Evolutionary conservation across 2,329 filamentous ascomycete species (phyloP), one percentile per base, ranked within the genome.

Genomic region (Penicillium verrucosum): DNA sequence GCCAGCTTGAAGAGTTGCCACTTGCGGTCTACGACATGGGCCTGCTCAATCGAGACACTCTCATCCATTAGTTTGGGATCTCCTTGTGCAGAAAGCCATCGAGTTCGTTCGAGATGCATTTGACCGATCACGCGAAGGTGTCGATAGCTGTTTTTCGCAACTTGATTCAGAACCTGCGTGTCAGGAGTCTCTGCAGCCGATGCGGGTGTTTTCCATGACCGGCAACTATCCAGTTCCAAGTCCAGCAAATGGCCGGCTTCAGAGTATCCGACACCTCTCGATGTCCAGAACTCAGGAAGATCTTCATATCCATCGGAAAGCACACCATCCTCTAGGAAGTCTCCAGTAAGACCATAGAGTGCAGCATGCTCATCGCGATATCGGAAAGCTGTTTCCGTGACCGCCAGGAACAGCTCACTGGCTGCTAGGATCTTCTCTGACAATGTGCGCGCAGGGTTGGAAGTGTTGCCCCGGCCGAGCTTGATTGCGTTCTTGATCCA

Each of bases 231-330:
- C 29, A 77, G 67, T 55, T 77, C 73, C 46, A 74, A 64, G 48
- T 77, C 72, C 43, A 77, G 64, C n/a, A 77, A 60, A 54, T 74
- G 67, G 10, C 72, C 68, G 7, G 70, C 72, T 62, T 77, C 74
- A 34, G 66, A 60, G 51, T 74, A 77, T 30, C 70, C 70, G 44
- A 75, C 68, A 41, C 59, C 63, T 42, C 72, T 85, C 16, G 90
- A 92, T 0, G 92, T 97, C 94, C 94, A 99, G 43, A 92, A 89
- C 58, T 90, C 86, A 0, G 88, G 84, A 9, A 97, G 80, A 11
- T 81, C 84, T 21, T 86, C 81, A 67, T 91, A 92, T 43, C 84
- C 83, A 16, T 81, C 77, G 2, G 78, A 75, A 10, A 90, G 73
- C 25, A 90, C 82, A 7, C 88, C 87, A 61, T 87, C 78, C 47